Evolutionary conservation across 768 basidiomycete genomes (phyloP), one percentile per base, ranked within the genome.

Genomic region (Zangia roseola): DNA sequence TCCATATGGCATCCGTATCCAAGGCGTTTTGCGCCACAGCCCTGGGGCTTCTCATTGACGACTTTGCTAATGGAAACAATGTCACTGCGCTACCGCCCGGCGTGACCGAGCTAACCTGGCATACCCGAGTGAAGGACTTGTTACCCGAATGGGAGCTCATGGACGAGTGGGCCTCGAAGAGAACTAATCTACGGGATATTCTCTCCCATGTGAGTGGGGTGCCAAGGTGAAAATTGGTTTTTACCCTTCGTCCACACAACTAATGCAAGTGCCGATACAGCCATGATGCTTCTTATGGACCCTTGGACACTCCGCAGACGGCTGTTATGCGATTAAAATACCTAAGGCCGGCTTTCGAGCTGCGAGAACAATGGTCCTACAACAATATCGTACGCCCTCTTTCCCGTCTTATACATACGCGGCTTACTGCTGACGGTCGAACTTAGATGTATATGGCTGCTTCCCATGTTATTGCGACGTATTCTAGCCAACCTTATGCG

Each of bases 141-240:
- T 59, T 78, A 2, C 74, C 74, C 0, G 66, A 62, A 10, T 79
- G 77, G 76, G 42, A 55, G 46, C 65, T 77, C 16, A 62, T 63
- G 55, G 74, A 79, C 52, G 53, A 24, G 8, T 73, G 69, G 67
- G 72, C 74, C 0, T 69, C 59, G 14, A 52, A 64, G 43, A 67
- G 61, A 44, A 69, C 69, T 0, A 71, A 64, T 38, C 10, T 77
- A 10, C 57, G 61, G 5, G 76, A 77, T 49, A 61, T 70, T 1
- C 50, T 76, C 16, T 61, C 73, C 4, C 76, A 76, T 23, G 61
- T 70, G 10, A 68, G 72, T 25, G 77, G 76, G 6, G 5, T 78
- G 10, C 63, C 65, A 3, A 57, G 70, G 74, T 74, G 26, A 37
- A 2, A 6, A 6, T 16, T 13, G 17, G n/a, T n/a, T n/a, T n/a